phyloP scores from a whole-genome alignment of 2,329 filamentous ascomycete genomes.

The Diaporthe amygdali region DNA sequence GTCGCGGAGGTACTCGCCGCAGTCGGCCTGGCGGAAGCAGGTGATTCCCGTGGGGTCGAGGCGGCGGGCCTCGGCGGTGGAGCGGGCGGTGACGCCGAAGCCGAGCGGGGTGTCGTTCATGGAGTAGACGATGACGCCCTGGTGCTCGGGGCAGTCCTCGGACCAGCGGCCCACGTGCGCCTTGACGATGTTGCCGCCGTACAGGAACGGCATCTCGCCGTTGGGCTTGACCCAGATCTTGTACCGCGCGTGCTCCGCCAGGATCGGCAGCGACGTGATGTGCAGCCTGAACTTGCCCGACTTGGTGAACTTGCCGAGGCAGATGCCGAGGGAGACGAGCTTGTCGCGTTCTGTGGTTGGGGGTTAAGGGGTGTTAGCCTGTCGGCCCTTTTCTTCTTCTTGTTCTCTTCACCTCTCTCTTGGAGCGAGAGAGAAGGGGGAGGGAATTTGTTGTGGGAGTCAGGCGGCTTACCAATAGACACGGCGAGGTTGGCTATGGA shows the following conservation, averaged over 20 bases:
- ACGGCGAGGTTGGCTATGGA: conserved; percentile 91
- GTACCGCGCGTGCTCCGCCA: conserved; percentile 89
- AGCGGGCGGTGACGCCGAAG: conserved; percentile 90
- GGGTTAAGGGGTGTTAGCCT: background rate
- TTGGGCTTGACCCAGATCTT: conserved; percentile 98
- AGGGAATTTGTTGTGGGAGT: background rate
- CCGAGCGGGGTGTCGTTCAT: conserved; percentile 96
- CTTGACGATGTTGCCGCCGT: conserved; percentile 84
- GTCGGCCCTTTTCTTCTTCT: background rate
- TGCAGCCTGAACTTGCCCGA: conserved; percentile 94
- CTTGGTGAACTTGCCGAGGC: conserved; percentile 87
- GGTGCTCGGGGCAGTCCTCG: conserved; percentile 92
- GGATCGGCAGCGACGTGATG: conserved; percentile 84
- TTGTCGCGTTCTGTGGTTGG: conserved; percentile 15
- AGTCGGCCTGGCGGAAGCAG: conserved; percentile 90
- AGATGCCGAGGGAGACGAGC: conserved; percentile 25
- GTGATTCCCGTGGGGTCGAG: conserved; percentile 90
- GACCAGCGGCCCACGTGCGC: conserved; percentile 78
- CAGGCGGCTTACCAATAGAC: conserved; percentile 73
- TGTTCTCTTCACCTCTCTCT: background rate
- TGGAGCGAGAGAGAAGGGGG: background rate
- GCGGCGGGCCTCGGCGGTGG: conserved; percentile 80
- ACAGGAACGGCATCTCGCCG: conserved; percentile 96
- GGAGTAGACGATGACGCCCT: conserved; percentile 85
- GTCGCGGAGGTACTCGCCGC: conserved; percentile 92